Evolutionary conservation across 306 rosid species (phyloP), one percentile per base, ranked within the genome.

Genomic region (Chamaecrista fasciculata): DNA sequence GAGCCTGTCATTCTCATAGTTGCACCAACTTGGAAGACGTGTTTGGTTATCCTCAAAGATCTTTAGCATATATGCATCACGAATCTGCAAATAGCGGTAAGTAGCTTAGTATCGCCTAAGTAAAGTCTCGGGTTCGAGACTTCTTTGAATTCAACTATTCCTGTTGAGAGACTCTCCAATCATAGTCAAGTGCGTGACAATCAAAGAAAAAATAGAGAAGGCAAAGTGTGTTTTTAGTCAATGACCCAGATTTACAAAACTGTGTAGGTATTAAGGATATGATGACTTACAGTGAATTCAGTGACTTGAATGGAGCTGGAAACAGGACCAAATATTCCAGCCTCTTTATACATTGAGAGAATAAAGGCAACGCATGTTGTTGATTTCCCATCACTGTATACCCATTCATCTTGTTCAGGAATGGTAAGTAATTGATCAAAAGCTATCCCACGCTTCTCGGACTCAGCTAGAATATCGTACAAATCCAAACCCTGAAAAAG

Each of bases 391-490:
- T 94, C 98, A 37, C 97, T 94, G 79, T 94, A 94, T 7, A 80
- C 84, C 97, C 98, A 90, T 20, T 94, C 98, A 81, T 94, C 98
- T 86, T 86, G 81, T 76, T 94, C 97, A 7, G 98, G 98, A 84
- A 90, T 85, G 5, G 97, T 84, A 73, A 94, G 90, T 73, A 94
- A 81, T 69, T 86, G 84, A 78, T 90, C 95, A 18, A 94, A 91
- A 10, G 95, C 51, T 61, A 88, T 88, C 59, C 87, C 95, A 3
- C 87, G 95, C 80, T 85, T 88, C 86, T 90, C 96, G 11, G 86
- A 82, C 87, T 94, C 97, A 1, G 69, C 75, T 62, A 94, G 79
- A 78, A 94, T 94, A 51, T 84, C 97, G 25, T 83, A 77, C 68
- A 90, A 82, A 68, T 87, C 96, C 88, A 94, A 74, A 70, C 62